These are phyloP conservation scores for Fusarium sp. DNA, from an alignment of 2,329 filamentous ascomycete species.

Conservation along the genomic window DNA sequence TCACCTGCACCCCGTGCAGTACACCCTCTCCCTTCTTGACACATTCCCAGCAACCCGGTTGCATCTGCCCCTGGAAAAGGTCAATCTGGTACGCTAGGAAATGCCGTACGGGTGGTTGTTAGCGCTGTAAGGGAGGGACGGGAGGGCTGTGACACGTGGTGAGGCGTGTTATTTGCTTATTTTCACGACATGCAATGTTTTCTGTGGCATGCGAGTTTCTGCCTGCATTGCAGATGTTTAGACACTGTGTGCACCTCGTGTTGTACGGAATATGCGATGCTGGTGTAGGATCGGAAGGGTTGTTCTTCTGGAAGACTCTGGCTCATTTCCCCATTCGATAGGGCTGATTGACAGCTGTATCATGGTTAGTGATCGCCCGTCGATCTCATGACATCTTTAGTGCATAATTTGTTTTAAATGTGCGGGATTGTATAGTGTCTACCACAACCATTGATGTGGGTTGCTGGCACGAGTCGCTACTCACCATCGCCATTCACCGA, in stretches of 20 bases:
- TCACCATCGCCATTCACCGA: no score
- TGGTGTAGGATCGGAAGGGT: not conserved
- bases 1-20: slow-evolving; percentile 3
- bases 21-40: not conserved
- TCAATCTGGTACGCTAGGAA: not conserved
- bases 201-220: not conserved
- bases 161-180: not conserved
- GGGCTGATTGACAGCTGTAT: not conserved
- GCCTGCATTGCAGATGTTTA: not conserved
- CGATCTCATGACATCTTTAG: not conserved
- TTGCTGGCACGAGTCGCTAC: no score
- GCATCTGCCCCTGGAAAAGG: not conserved
- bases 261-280: not conserved
- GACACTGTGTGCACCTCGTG: not conserved
- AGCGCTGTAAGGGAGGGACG: not conserved
- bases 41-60: slow-evolving; percentile 2
- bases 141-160: not conserved
- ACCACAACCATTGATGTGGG: no score
- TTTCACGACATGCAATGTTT: not conserved
- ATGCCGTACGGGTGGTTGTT: not conserved
- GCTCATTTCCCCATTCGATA: not conserved
- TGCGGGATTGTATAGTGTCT: no score
- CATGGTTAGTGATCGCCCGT: not conserved
- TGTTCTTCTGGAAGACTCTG: not conserved
- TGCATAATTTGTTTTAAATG: not conserved